Conservation (phyloP, 192 early-diverging fungal genomes). For the Dissophora globulifera region DNA sequence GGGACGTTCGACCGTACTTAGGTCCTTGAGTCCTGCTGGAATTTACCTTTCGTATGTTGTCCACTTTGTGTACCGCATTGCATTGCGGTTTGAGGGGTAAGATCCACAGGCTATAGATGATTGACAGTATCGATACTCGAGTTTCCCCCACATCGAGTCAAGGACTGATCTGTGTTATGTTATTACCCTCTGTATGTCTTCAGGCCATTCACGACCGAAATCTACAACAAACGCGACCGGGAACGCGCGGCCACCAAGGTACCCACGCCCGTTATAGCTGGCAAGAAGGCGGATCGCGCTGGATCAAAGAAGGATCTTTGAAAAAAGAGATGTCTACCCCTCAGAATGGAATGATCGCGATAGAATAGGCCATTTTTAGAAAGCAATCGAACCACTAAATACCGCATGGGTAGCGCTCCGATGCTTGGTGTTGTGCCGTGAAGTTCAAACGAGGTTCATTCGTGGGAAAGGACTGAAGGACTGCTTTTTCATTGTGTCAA, state of each 20-base stretch:
- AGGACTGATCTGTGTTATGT: background rate
- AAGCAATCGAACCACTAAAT: too few relatives aligned
- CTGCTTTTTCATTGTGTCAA: too few relatives aligned
- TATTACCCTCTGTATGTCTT: background rate
- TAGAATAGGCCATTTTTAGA: too few relatives aligned
- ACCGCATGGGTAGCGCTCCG: too few relatives aligned
- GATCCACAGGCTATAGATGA: too few relatives aligned
- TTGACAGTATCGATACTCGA: background rate
- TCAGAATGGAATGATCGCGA: too few relatives aligned
- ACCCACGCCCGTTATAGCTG: background rate
- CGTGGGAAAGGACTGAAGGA: too few relatives aligned
- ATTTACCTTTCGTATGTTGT: slow-evolving; percentile 74
- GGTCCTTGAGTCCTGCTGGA: slow-evolving; percentile 77
- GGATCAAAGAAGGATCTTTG: slow-evolving; percentile 43
- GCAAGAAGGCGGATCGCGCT: slow-evolving; percentile 1
- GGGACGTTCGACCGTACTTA: too few relatives aligned
- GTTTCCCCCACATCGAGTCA: background rate
- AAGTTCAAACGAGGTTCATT: too few relatives aligned
- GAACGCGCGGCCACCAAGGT: slow-evolving; percentile 24
- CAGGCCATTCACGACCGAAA: slow-evolving; percentile 84
- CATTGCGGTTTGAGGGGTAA: slow-evolving; percentile 84
- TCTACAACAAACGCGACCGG: slow-evolving; percentile 70
- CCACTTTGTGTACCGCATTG: slow-evolving; percentile 79
- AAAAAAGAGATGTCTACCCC: background rate
- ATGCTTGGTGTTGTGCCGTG: too few relatives aligned